phyloP scores from a whole-genome alignment of 352 stramenopile species.

The Phytophthora cactorum region DNA sequence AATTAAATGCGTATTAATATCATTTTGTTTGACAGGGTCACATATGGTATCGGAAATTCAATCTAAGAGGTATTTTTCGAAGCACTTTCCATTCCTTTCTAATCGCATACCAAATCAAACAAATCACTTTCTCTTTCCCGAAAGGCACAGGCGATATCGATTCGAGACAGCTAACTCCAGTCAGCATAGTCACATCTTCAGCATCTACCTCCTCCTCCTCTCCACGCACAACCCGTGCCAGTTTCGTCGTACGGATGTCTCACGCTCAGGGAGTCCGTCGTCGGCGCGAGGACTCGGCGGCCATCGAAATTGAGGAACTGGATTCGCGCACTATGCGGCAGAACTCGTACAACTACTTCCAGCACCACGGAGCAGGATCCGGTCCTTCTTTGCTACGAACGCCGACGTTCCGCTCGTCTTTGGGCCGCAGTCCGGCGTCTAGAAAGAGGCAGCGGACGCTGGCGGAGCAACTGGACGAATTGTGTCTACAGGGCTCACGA shows the following conservation, averaged over 20 bases:
- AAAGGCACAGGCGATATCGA: background rate
- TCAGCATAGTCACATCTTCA: background rate
- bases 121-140: no score
- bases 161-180: background rate
- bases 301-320: slow-evolving; percentile 69
- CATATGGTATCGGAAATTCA: no score
- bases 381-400: slow-evolving; percentile 17
- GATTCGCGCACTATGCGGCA: slow-evolving; percentile 76
- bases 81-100: no score
- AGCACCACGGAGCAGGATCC: slow-evolving; percentile 32
- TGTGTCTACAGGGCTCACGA: slow-evolving; percentile 44
- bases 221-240: background rate
- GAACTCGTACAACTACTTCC: slow-evolving; percentile 76
- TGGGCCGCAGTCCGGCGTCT: slow-evolving; percentile 20
- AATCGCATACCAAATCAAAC: no score
- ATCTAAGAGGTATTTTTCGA: no score
- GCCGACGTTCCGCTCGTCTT: slow-evolving; percentile 31
- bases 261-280: slow-evolving; percentile 48
- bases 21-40: no score
- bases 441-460: slow-evolving; percentile 72
- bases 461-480: slow-evolving; percentile 61
- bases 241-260: slow-evolving; percentile 20
- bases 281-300: slow-evolving; percentile 42
- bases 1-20: no score
- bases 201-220: background rate